Conservation (phyloP, 1,139 yeast genomes). For the Protomyces inundatus region DNA sequence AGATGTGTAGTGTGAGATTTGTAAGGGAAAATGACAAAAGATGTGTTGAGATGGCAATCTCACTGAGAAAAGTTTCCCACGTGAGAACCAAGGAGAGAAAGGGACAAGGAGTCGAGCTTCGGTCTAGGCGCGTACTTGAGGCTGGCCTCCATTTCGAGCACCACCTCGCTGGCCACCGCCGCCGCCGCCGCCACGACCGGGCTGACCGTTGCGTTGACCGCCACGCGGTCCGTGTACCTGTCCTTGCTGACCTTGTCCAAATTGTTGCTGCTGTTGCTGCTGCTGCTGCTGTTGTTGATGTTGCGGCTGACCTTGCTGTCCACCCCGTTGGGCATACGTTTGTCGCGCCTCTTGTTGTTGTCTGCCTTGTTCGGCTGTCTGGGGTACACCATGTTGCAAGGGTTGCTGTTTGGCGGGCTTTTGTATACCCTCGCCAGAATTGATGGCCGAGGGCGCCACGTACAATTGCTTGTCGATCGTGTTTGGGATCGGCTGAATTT, state of each 20-base stretch:
- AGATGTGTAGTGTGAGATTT: not conserved
- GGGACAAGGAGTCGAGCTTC: not conserved
- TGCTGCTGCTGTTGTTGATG: slow-evolving; percentile 36
- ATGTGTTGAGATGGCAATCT: too few relatives aligned
- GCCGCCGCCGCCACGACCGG: not conserved
- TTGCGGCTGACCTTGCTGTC: slow-evolving; percentile 19
- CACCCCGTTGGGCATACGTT: slow-evolving; percentile 20
- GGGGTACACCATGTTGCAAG: slow-evolving; percentile 25
- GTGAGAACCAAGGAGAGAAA: not conserved
- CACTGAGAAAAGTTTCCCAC: not conserved
- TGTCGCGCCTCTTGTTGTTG: slow-evolving; percentile 27
- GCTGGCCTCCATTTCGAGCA: not conserved
- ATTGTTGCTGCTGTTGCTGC: slow-evolving; percentile 34
- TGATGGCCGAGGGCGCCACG: slow-evolving; percentile 43
- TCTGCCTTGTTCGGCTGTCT: slow-evolving; percentile 34
- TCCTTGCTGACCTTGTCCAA: slow-evolving; percentile 28
- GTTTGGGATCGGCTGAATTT: slow-evolving; percentile 92
- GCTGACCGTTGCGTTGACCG: not conserved
- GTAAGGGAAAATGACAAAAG: not conserved
- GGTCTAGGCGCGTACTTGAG: not conserved
- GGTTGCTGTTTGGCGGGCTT: slow-evolving; percentile 24
- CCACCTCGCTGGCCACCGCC: not conserved
- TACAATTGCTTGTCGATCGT: slow-evolving; percentile 80
- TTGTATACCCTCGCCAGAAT: slow-evolving; percentile 20
- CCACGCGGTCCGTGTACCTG: not conserved